Base-by-base conservation (phyloP, 2,329 filamentous ascomycete species). In the Ceratocystis variospora region DNA sequence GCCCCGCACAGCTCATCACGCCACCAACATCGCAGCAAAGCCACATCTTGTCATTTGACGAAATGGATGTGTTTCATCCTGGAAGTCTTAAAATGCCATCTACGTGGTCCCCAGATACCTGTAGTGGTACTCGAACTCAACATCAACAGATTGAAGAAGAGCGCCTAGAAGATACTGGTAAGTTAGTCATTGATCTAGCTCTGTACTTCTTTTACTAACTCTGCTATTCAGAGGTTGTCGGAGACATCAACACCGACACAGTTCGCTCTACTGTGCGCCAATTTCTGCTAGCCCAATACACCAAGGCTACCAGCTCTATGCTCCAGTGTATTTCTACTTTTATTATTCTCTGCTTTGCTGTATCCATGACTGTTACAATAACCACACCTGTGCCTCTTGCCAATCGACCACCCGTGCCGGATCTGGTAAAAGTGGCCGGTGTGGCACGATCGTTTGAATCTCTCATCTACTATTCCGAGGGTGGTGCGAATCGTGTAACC, bases 391-490 rank as follows among this genome's bases (percentile, higher is more conserved):
- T 85, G 37, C 75, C 79, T 4, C 80, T 83, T 46, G 63, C 66
- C n/a, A 61, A 64, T 15, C 63, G 61, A 15, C 64, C 66, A 12
- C 83, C 88, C 0, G 87, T 88, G 1, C 90, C 90, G 0, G 92
- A 96, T 73, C 81, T 97, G 17, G 87, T 96, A 73, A 96, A 96
- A 74, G 87, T 96, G 28, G 92, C 92, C 3, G 87, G 88, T 63
- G 84, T 97, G 70, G 92, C 92, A 62, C 90, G 90, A 71, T 90
- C 90, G 8, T 96, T 96, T 72, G 93, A 96, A 74, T 93, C 93
- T 5, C 81, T 96, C 57, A 95, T 97, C 69, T 94, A 94, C 77
- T 96, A 95, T 73, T 96, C 91, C 0, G 91, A 96, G 72, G 88
- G 92, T 73, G 91, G 91, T 7, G 86, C 91, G 55, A 83, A 86